These are phyloP conservation scores for Scheffersomyces parashehatae DNA, from an alignment of 1,139 yeast genomes.

Conservation along the genomic window DNA sequence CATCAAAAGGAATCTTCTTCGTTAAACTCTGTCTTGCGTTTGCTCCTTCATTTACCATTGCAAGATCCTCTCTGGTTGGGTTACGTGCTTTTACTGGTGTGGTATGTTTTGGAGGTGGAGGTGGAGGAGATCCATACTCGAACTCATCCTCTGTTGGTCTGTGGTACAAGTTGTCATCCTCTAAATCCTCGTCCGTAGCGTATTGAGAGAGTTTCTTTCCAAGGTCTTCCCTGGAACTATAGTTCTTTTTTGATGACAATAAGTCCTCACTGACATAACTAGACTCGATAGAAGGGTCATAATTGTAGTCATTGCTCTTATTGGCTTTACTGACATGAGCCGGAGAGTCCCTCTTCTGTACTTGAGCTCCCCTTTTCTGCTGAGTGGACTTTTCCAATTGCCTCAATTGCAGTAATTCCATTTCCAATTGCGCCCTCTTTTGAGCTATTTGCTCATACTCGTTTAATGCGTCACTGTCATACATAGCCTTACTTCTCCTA, in stretches of 20 bases:
- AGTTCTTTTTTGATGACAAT: slow-evolving; percentile 31
- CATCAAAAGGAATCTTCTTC: slow-evolving; percentile 34
- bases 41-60: slow-evolving; percentile 4
- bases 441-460: slow-evolving; percentile 31
- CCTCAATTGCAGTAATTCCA: slow-evolving; percentile 40
- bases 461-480: slow-evolving; percentile 13
- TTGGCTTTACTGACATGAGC: slow-evolving; percentile 1
- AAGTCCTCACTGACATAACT: slow-evolving; percentile 40
- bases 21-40: neutral
- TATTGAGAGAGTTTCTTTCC: slow-evolving; percentile 34
- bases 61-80: slow-evolving; percentile 11
- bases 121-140: slow-evolving; percentile 45
- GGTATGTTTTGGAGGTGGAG: slow-evolving; percentile 50
- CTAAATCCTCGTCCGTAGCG: slow-evolving; percentile 25
- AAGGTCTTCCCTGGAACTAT: slow-evolving; percentile 36
- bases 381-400: slow-evolving; percentile 33
- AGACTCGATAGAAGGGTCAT: slow-evolving; percentile 23
- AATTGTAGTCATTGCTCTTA: slow-evolving; percentile 6
- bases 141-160: slow-evolving; percentile 8
- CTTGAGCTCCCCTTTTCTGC: slow-evolving; percentile 11
- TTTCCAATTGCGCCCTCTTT: slow-evolving; percentile 41
- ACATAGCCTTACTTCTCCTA: slow-evolving; percentile 5
- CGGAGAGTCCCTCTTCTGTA: slow-evolving; percentile 3
- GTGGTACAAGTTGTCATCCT: slow-evolving; percentile 5
- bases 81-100: slow-evolving; percentile 11